Percentiles rank a stretch among this genome's conserved stretches.
Evolutionary conservation across 139 green algal genomes (phyloP).

Genomic region (Coelastrella sp.): DNA sequence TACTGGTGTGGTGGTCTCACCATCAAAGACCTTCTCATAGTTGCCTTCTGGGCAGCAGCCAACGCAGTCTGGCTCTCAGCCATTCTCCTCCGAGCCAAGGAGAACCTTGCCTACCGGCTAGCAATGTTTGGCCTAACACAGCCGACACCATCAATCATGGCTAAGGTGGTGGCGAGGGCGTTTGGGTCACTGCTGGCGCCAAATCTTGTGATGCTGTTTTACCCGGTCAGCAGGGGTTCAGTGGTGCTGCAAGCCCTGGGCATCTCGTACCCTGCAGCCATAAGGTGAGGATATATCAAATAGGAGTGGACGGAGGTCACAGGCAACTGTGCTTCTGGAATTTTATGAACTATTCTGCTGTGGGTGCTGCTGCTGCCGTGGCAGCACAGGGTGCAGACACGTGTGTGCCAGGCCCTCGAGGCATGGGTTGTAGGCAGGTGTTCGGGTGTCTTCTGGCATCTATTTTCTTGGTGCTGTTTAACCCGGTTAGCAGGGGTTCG

Average conservation of each 20-base stretch:
- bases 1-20: slow-evolving; percentile 1
- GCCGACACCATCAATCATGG: neutral
- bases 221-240: slow-evolving; percentile 18
- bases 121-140: neutral
- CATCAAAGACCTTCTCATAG: neutral
- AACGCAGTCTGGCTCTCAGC: slow-evolving; percentile 13
- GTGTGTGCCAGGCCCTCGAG: too few relatives aligned
- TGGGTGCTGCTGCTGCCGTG: too few relatives aligned
- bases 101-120: neutral
- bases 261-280: slow-evolving; percentile 18
- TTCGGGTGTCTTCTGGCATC: too few relatives aligned
- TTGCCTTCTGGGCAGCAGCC: neutral
- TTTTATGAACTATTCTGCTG: too few relatives aligned
- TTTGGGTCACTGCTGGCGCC: neutral
- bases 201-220: slow-evolving; percentile 40
- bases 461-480: too few relatives aligned
- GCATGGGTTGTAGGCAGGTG: too few relatives aligned
- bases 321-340: too few relatives aligned
- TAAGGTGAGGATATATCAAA: neutral
- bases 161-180: neutral
- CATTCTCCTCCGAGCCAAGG: neutral
- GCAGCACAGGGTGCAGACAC: too few relatives aligned
- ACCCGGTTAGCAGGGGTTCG: neutral
- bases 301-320: too few relatives aligned
- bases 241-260: neutral